Base-by-base conservation (phyloP, 2,329 filamentous ascomycete species). In the Cladosporium austrohemisphaericum region DNA sequence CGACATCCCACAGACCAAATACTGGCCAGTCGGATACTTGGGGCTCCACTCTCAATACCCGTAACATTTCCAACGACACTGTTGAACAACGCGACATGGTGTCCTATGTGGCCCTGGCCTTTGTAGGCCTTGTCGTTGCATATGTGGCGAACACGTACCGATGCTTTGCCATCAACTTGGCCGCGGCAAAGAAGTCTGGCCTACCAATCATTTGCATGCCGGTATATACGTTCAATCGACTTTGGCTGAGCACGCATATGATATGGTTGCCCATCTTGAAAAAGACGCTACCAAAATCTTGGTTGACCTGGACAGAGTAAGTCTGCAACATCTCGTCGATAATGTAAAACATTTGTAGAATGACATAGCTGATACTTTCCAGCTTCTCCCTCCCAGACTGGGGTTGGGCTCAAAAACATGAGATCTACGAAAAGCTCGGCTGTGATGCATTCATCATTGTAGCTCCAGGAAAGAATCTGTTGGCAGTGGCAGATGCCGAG, bases 391-490 rank as follows among this genome's bases (percentile, higher is more conserved):
- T 71, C n/a, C 77, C 77, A 2, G 79, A 86, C 57, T 86, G 80
- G 75, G 63, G 72, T 6, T 86, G 79, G 67, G 64, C 65, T n/a
- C 64, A 73, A 10, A 75, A 77, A 22, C 77, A 83, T 57, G 71
- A 74, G 16, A 72, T 78, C 13, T 89, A 84, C 60, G 70, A 76
- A 22, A 71, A 75, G 13, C 60, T 81, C 8, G 83, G 80, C 35
- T 65, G 62, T 49, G 84, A 89, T 56, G 73, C 77, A 10, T 84
- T 88, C 58, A 57, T 89, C 6, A 58, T 81, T n/a, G 83, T 84
- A 6, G 76, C 80, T 0, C 82, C 85, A 0, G 70, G 71, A 6
- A 65, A 63, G 26, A 70, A 81, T 13, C 62, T 75, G 14, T 57
- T 86, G 28, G 78, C 76, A 56, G 80, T 80, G 4, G 77, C 79